A percentile compares a stretch with the other conserved stretches of the same genome.
Evolutionary conservation across 257 asterid genomes (phyloP).

Genomic region (Rubia yunnanensis): DNA sequence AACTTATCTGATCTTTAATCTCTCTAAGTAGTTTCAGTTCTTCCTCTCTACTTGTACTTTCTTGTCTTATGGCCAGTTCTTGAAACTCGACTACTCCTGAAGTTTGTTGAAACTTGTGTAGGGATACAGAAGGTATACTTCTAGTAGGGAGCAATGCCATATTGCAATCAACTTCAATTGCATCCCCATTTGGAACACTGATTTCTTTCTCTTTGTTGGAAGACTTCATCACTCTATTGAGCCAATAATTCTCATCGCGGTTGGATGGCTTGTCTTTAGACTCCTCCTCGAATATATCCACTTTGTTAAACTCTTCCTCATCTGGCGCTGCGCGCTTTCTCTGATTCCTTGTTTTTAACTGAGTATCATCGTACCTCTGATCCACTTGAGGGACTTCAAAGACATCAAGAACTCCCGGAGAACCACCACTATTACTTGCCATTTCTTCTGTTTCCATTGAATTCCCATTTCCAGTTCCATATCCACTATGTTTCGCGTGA

Average conservation of each 20-base stretch:
- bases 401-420: constrained; percentile 61
- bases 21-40: constrained; percentile 54
- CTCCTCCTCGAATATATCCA: constrained; percentile 23
- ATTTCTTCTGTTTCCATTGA: constrained; percentile 11
- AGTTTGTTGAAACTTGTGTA: constrained; percentile 20
- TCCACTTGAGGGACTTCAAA: constrained; percentile 81
- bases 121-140: constrained; percentile 24
- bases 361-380: constrained; percentile 16
- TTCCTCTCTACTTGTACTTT: constrained; percentile 29
- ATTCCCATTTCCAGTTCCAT: not conserved
- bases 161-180: constrained; percentile 27
- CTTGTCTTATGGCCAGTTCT: constrained; percentile 17
- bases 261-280: constrained; percentile 19
- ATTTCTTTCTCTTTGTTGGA: constrained; percentile 25
- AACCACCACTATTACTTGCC: constrained; percentile 23
- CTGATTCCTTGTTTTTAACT: constrained; percentile 18
- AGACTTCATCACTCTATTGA: constrained; percentile 49
- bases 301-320: constrained; percentile 22
- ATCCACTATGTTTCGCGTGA: constrained; percentile 18
- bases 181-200: constrained; percentile 34
- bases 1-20: constrained; percentile 44
- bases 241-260: constrained; percentile 49
- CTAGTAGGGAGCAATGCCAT: constrained; percentile 29
- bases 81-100: constrained; percentile 39
- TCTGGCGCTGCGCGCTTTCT: constrained; percentile 17